Evolutionary conservation across 257 asterid species (phyloP), one percentile per base, ranked within the genome.

Genomic region (Asclepias syriaca): DNA sequence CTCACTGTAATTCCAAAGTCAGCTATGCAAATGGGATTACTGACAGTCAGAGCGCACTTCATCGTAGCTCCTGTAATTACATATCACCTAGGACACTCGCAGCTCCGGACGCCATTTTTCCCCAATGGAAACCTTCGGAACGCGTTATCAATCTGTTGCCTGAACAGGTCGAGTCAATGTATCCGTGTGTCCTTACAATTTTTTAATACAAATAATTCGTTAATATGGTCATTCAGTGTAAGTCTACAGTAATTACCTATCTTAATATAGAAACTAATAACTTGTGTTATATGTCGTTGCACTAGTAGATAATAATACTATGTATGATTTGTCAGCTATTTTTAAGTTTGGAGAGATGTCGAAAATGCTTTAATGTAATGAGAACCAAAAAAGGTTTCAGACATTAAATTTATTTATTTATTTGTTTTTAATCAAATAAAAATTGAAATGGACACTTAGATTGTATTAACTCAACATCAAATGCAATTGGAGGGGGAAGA

Each of bases 61-160:
- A 72, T 69, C 88, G 93, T 75, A 82, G 79, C 83, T 77, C 86
- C 78, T 79, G 76, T 9, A 83, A 81, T 80, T 81, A 77, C 81
- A 77, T 74, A 14, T 74, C 84, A 24, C 68, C 81, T 43, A 68
- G 80, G 50, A 58, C 43, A 51, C 32, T 54, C 22, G 53, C 69
- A 34, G 81, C 76, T 39, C 89, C 92, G 8, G 92, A 89, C 56
- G 79, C 88, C 4, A 83, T 86, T 39, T 76, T 77, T 64, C 89
- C 93, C 12, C 79, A 74, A 8, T 91, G 97, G 97, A 86, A 85
- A 74, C 96, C 97, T 18, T 91, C 97, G 37, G 95, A 91, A 54
- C 97, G 97, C 32, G 85, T 87, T 78, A 68, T 85, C 75, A 79
- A 83, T 13, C 88, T 91, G 70, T 80, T 80, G 76, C 86, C 89